phyloP scores from a whole-genome alignment of 345 rosid species.

The Acer campestre region DNA sequence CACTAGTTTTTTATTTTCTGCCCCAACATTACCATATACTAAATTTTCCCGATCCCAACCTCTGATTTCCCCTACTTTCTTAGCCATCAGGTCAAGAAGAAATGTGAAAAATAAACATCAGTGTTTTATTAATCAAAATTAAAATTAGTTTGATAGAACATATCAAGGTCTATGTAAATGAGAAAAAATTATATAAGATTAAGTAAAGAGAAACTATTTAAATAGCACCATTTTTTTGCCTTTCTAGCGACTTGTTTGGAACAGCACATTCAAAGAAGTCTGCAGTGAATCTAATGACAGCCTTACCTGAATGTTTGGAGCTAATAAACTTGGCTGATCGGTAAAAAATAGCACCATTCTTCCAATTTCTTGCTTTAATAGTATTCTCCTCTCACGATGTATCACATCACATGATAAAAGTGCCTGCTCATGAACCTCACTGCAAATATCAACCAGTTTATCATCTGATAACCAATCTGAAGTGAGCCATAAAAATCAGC shows the following conservation, averaged over 20 bases:
- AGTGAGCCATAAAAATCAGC: conserved; percentile 7
- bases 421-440: conserved; percentile 98
- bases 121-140: neutral
- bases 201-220: neutral
- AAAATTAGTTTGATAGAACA: neutral
- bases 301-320: conserved; percentile 93
- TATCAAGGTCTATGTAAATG: neutral
- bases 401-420: conserved; percentile 70
- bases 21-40: neutral
- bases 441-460: conserved; percentile 45
- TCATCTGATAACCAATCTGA: conserved; percentile 17
- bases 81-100: neutral
- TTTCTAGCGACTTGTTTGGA: neutral
- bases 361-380: conserved; percentile 94
- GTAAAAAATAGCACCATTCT: conserved; percentile 97
- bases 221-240: neutral
- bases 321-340: conserved; percentile 98
- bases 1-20: neutral
- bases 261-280: conserved; percentile 11
- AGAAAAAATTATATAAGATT: conserved; percentile 6
- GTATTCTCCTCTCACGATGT: conserved; percentile 90
- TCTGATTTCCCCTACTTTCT: neutral
- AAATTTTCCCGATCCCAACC: neutral
- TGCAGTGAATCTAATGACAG: conserved; percentile 3
- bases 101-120: neutral